phyloP scores from a whole-genome alignment of 495 filamentous ascomycete genomes.

The Lasiosphaeria miniovina region DNA sequence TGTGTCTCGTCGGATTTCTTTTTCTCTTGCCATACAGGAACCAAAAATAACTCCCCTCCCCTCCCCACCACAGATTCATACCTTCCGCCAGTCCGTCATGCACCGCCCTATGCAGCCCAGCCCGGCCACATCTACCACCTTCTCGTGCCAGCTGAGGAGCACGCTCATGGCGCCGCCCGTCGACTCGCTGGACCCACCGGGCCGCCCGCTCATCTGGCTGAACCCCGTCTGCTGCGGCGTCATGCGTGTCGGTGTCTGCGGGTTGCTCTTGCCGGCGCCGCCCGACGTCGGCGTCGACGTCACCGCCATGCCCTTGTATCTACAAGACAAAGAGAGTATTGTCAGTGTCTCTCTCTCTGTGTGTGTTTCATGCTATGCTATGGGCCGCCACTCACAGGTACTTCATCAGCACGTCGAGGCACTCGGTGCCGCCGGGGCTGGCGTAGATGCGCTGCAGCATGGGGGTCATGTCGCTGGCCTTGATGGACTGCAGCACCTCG shows the following conservation, averaged over 20 bases:
- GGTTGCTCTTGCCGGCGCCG: slow-evolving; percentile 21
- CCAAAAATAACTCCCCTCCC: neutral
- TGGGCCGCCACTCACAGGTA: slow-evolving; percentile 54
- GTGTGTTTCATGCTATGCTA: neutral
- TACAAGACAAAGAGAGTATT: slow-evolving; percentile 15
- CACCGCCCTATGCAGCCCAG: slow-evolving; percentile 81
- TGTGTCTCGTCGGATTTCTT: too few species aligned
- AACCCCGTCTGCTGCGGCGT: slow-evolving; percentile 82
- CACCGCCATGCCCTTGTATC: slow-evolving; percentile 81
- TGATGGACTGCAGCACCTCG: slow-evolving; percentile 86
- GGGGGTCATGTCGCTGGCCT: slow-evolving; percentile 84
- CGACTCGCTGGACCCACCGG: slow-evolving; percentile 63
- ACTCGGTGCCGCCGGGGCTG: slow-evolving; percentile 67
- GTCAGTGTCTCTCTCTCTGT: neutral
- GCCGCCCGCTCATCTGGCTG: slow-evolving; percentile 71
- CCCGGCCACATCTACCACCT: slow-evolving; percentile 85
- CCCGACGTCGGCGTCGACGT: slow-evolving; percentile 23
- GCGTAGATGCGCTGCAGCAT: slow-evolving; percentile 73
- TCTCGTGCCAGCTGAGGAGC: slow-evolving; percentile 92
- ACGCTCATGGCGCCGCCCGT: slow-evolving; percentile 90
- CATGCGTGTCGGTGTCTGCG: slow-evolving; percentile 47
- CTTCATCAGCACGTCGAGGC: slow-evolving; percentile 72
- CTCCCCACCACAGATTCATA: slow-evolving; percentile 47
- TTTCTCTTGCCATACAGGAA: neutral
- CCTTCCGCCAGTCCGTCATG: slow-evolving; percentile 89